phyloP scores from a whole-genome alignment of 257 asterid genomes.

The Ilex aquifolium region DNA sequence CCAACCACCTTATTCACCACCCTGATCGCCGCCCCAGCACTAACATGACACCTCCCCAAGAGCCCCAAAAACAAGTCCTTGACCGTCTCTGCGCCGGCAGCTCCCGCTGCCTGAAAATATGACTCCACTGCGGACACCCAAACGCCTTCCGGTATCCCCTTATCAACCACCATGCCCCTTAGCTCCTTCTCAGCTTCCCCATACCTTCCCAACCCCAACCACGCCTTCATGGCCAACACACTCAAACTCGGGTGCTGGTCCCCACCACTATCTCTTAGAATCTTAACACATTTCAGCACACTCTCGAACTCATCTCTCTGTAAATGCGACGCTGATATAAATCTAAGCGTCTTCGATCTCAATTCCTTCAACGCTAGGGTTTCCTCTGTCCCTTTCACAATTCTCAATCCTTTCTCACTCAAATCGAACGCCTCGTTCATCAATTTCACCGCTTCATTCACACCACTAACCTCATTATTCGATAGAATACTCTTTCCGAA shows the following conservation, averaged over 20 bases:
- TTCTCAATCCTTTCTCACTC: slow-evolving; percentile 83
- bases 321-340: slow-evolving; percentile 86
- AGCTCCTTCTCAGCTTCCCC: slow-evolving; percentile 94
- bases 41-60: slow-evolving; percentile 75
- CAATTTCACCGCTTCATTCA: slow-evolving; percentile 74
- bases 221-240: slow-evolving; percentile 95
- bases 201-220: slow-evolving; percentile 81
- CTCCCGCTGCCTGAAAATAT: slow-evolving; percentile 79
- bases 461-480: slow-evolving; percentile 38
- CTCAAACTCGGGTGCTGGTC: slow-evolving; percentile 88
- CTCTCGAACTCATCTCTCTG: slow-evolving; percentile 88
- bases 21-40: slow-evolving; percentile 78
- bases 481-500: slow-evolving; percentile 68
- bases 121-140: slow-evolving; percentile 97
- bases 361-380: slow-evolving; percentile 67
- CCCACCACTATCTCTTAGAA: slow-evolving; percentile 72
- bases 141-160: slow-evolving; percentile 92
- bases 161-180: slow-evolving; percentile 69
- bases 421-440: slow-evolving; percentile 85
- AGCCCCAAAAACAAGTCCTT: slow-evolving; percentile 82
- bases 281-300: slow-evolving; percentile 86
- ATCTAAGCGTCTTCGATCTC: slow-evolving; percentile 77
- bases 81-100: slow-evolving; percentile 79
- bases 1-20: slow-evolving; percentile 72
- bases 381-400: slow-evolving; percentile 74